Percentiles rank a stretch among this genome's conserved stretches.
Conservation (phyloP, 2,329 filamentous ascomycete genomes). For the Diaporthe vaccinii region DNA sequence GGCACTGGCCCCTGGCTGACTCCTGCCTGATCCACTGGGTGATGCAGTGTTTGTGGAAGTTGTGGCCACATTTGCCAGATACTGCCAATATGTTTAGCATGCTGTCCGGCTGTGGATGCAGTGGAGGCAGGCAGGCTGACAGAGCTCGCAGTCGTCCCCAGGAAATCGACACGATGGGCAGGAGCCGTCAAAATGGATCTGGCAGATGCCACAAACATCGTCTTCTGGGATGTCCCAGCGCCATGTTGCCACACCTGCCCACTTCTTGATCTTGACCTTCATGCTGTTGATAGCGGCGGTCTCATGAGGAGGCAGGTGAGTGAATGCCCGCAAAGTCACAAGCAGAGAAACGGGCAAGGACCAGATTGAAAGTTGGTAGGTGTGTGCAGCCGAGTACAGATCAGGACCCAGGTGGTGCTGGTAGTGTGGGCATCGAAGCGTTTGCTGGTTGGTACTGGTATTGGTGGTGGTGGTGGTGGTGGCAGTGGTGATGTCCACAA, state of each 20-base stretch:
- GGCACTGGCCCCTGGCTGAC: constrained; percentile 91
- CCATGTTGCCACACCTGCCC: constrained; percentile 96
- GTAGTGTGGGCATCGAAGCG: too few species aligned
- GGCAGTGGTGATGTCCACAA: constrained; percentile 1
- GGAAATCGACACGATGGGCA: constrained; percentile 99
- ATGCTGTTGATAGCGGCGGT: constrained; percentile 61
- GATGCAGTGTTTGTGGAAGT: constrained; percentile 99
- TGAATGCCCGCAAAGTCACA: neutral
- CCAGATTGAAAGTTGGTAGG: neutral
- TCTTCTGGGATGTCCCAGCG: constrained; percentile 97
- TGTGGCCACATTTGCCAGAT: constrained; percentile 96
- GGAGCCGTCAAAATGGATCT: constrained; percentile 96
- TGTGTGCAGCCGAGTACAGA: too few species aligned
- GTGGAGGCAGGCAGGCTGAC: constrained; percentile 65
- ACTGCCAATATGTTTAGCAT: constrained; percentile 65
- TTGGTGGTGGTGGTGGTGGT: neutral
- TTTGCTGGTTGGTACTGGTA: neutral
- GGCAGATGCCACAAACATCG: constrained; percentile 98
- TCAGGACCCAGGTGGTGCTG: neutral
- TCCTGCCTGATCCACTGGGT: constrained; percentile 97
- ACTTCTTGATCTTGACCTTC: constrained; percentile 95
- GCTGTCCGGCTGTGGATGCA: neutral
- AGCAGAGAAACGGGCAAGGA: neutral
- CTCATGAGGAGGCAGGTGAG: neutral
- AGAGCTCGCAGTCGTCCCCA: constrained; percentile 92